Percentiles rank a stretch among this genome's conserved stretches.
Conservation (phyloP, 2,329 filamentous ascomycete genomes). For the Pleurostoma richardsiae region DNA sequence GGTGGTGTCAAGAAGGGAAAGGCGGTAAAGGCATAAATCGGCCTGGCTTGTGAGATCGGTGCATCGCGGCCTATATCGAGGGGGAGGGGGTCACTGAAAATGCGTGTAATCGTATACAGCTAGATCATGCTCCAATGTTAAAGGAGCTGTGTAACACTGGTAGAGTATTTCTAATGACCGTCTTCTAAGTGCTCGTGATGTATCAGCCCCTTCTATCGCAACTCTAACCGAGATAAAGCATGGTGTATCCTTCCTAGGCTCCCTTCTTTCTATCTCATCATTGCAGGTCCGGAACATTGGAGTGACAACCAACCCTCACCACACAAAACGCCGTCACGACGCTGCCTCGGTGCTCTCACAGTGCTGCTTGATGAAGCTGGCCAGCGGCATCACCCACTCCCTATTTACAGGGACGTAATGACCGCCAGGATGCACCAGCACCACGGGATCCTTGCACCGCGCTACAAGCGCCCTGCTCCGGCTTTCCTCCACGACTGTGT, state of each 20-base stretch:
- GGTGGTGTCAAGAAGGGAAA: constrained; percentile 29
- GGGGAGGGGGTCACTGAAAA: background rate
- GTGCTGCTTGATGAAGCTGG: constrained; percentile 22
- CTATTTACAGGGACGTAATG: constrained; percentile 84
- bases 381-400: constrained; percentile 73
- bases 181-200: background rate
- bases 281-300: too few relatives aligned
- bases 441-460: constrained; percentile 49
- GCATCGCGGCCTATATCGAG: too few relatives aligned
- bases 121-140: background rate
- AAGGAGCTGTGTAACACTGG: background rate
- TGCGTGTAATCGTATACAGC: background rate
- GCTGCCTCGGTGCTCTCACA: constrained; percentile 6
- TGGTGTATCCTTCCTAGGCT: too few relatives aligned
- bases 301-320: too few relatives aligned
- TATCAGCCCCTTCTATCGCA: background rate
- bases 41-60: too few relatives aligned
- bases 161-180: background rate
- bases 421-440: constrained; percentile 75
- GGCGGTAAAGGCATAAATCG: constrained; percentile 27
- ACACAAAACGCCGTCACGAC: background rate
- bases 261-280: too few relatives aligned
- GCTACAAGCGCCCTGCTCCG: constrained; percentile 65
- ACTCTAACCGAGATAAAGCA: background rate
- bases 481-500: constrained; percentile 81